A percentile compares a stretch with the other conserved stretches of the same genome.
phyloP scores from a whole-genome alignment of 2,329 filamentous ascomycete species.

The Penicillium concentricum region DNA sequence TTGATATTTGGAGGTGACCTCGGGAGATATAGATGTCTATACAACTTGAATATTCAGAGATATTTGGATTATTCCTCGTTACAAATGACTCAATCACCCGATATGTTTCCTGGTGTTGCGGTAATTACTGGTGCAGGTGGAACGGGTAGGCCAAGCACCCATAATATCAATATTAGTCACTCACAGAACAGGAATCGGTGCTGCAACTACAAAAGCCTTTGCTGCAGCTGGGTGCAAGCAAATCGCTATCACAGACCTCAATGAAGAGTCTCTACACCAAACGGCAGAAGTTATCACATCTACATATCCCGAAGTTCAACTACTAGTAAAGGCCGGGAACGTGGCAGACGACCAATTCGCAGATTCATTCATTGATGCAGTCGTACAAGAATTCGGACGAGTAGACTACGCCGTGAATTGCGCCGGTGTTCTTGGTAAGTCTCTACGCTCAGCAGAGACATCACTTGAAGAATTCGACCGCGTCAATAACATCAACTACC shows the following conservation, averaged over 20 bases:
- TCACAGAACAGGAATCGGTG: slow-evolving; percentile 52
- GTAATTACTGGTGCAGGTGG: slow-evolving; percentile 51
- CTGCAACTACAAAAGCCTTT: slow-evolving; percentile 54
- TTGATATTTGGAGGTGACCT: background rate
- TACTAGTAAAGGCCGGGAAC: slow-evolving; percentile 45
- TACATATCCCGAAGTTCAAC: slow-evolving; percentile 34
- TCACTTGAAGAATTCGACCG: slow-evolving; percentile 51
- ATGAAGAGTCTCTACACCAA: slow-evolving; percentile 40
- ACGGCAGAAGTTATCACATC: slow-evolving; percentile 25
- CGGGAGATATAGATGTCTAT: too few relatives aligned
- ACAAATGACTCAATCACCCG: background rate
- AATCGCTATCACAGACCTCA: slow-evolving; percentile 57
- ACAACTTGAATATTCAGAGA: background rate
- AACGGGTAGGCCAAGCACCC: slow-evolving; percentile 37
- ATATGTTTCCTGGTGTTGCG: slow-evolving; percentile 47
- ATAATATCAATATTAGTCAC: background rate
- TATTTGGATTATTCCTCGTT: background rate
- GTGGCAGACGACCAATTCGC: slow-evolving; percentile 51
- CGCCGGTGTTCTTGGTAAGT: slow-evolving; percentile 48
- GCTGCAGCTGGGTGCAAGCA: slow-evolving; percentile 50
- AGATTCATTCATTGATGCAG: slow-evolving; percentile 30
- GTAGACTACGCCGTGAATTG: slow-evolving; percentile 60
- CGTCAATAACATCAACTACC: slow-evolving; percentile 57
- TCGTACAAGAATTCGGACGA: slow-evolving; percentile 37
- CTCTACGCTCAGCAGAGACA: slow-evolving; percentile 44